Percentiles rank a stretch among this genome's conserved stretches.
These are phyloP conservation scores for Chrysanthemum makinoi DNA, from an alignment of 129 eudicot species.

Conservation along the genomic window DNA sequence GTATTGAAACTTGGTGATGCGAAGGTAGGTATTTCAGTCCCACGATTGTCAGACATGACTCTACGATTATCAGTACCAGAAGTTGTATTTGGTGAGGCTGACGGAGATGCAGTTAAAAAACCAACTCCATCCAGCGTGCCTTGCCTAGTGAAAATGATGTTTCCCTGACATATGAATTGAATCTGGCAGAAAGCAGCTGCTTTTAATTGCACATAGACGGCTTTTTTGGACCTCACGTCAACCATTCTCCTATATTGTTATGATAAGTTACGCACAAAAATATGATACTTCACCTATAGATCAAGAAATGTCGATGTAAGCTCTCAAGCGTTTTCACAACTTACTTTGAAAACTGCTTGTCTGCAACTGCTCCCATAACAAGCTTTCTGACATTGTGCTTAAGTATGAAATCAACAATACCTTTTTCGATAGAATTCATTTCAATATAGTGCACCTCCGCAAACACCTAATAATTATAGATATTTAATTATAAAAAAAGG, in stretches of 20 bases:
- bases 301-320: neutral
- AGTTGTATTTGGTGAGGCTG: no score
- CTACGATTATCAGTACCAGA: no score
- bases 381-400: slow-evolving; percentile 62
- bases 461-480: slow-evolving; percentile 30
- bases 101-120: no score
- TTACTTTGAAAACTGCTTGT: slow-evolving; percentile 60
- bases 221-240: slow-evolving; percentile 68
- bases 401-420: slow-evolving; percentile 65
- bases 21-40: no score
- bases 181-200: slow-evolving; percentile 61
- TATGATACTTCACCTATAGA: neutral
- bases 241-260: slow-evolving; percentile 50
- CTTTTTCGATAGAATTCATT: slow-evolving; percentile 68
- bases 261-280: neutral
- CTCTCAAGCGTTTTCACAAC: neutral
- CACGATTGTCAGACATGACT: no score
- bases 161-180: slow-evolving; percentile 74
- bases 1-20: slow-evolving; percentile 11
- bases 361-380: slow-evolving; percentile 92
- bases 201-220: slow-evolving; percentile 53
- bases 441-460: slow-evolving; percentile 56
- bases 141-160: slow-evolving; percentile 47
- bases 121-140: no score
- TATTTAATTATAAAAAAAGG: neutral